A percentile compares a stretch with the other conserved stretches of the same genome.
Conservation (phyloP, 495 filamentous ascomycete species). For the Hypoxylon fragiforme region DNA sequence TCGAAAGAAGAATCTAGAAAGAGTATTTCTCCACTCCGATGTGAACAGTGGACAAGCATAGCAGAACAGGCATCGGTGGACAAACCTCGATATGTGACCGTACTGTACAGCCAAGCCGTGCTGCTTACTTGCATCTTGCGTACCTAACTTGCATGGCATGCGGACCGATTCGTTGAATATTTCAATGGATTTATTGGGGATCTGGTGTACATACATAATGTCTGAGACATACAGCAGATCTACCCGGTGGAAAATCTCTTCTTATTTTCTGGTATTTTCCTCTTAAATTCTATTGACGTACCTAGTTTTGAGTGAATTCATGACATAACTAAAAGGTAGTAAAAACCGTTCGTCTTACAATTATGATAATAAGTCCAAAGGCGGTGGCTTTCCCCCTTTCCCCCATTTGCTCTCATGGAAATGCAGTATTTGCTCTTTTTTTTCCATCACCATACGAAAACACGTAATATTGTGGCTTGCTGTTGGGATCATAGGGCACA, state of each 20-base stretch:
- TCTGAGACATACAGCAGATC: not conserved
- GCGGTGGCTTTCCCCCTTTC: too few species aligned
- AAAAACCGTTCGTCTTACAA: too few species aligned
- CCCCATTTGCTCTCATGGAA: too few species aligned
- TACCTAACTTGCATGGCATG: constrained; percentile 14
- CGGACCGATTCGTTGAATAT: constrained; percentile 12
- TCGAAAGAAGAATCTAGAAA: not conserved
- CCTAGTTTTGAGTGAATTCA: not conserved
- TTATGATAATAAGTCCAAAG: too few species aligned
- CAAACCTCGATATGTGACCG: not conserved
- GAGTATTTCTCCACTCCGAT: not conserved
- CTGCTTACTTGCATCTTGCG: constrained; percentile 17
- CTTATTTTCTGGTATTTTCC: constrained; percentile 4
- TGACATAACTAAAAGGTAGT: too few species aligned
- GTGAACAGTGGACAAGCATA: not conserved
- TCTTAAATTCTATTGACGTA: constrained; percentile 1
- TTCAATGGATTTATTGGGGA: not conserved
- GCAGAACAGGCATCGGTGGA: not conserved
- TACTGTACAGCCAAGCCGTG: not conserved
- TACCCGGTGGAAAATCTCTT: not conserved
- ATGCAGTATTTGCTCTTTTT: too few species aligned
- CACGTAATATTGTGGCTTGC: too few species aligned
- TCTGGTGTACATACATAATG: not conserved
- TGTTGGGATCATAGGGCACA: too few species aligned
- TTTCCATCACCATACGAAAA: too few species aligned